Base-by-base conservation (phyloP, 73 alveolate species). In the Urostyla sp. region DNA sequence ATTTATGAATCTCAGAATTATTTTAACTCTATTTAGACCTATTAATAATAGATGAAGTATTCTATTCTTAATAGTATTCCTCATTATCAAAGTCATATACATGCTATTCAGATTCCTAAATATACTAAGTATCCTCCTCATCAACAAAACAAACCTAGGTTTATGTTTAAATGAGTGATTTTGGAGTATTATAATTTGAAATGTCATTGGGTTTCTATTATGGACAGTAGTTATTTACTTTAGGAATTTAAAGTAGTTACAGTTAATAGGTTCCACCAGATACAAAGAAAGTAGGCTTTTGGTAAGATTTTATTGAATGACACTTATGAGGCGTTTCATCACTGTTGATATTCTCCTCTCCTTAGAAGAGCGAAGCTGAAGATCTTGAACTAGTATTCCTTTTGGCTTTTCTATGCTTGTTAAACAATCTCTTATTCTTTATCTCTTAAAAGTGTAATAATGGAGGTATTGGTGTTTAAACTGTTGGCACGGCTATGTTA, bases 241-340 rank as follows among this genome's bases (percentile, higher is more conserved):
- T n/a, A n/a, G n/a, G n/a, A n/a, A n/a, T n/a, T n/a, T n/a, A n/a
- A n/a, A n/a, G n/a, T n/a, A n/a, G n/a, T n/a, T n/a, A n/a, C n/a
- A n/a, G n/a, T n/a, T n/a, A n/a, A n/a, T n/a, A n/a, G n/a, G n/a
- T n/a, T n/a, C n/a, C n/a, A n/a, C n/a, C n/a, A n/a, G n/a, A n/a
- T n/a, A n/a, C 49, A n/a, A 69, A 48, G 83, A 69, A 69, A 24
- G 67, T 45, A 28, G 55, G 44, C 7, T 46, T 45, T 21, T 69
- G 67, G 34, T 69, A 69, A 48, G 83, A 34, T 37, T 69, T 24
- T 5, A 48, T 69, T 4, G 67, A 69, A 45, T 45, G 83, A 28
- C 69, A 49, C 31, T 48, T 69, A 48, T 69, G 83, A n/a, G 83
- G 83, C 1, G 83, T 37, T 27, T 69, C 83, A 1, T 69, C 83